Evolutionary conservation across 2,329 filamentous ascomycete genomes (phyloP).

Genomic region (Rhynchosporium graminicola): DNA sequence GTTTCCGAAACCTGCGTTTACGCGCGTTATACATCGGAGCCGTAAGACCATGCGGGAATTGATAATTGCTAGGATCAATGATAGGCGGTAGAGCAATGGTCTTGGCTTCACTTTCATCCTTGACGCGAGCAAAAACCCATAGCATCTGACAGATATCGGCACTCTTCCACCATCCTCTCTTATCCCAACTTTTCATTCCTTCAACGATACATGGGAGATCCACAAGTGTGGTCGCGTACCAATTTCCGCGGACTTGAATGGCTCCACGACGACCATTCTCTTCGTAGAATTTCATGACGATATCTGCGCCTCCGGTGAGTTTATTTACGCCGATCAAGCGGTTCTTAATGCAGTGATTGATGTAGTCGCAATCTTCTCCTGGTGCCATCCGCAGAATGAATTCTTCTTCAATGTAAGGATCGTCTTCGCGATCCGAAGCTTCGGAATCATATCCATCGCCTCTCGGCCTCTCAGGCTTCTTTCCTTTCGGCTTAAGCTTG

Average conservation of each 20-base stretch:
- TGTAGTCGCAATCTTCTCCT: slow-evolving; percentile 81
- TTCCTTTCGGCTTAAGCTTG: slow-evolving; percentile 66
- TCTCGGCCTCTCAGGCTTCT: slow-evolving; percentile 65
- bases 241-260: slow-evolving; percentile 58
- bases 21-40: slow-evolving; percentile 61
- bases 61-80: slow-evolving; percentile 38
- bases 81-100: slow-evolving; percentile 35
- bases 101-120: slow-evolving; percentile 53
- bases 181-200: slow-evolving; percentile 75
- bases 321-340: slow-evolving; percentile 70
- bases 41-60: slow-evolving; percentile 57
- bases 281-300: slow-evolving; percentile 79
- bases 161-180: slow-evolving; percentile 70
- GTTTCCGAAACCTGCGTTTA: slow-evolving; percentile 58
- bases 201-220: slow-evolving; percentile 72
- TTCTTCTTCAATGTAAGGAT: slow-evolving; percentile 87
- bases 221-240: slow-evolving; percentile 67
- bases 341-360: slow-evolving; percentile 74
- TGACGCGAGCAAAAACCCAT: slow-evolving; percentile 60
- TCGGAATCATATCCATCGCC: slow-evolving; percentile 97
- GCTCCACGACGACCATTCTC: slow-evolving; percentile 60
- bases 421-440: slow-evolving; percentile 83
- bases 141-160: slow-evolving; percentile 77
- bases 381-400: slow-evolving; percentile 88
- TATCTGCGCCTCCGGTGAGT: slow-evolving; percentile 69